Evolutionary conservation across 495 filamentous ascomycete genomes (phyloP).

Genomic region (Neurospora pannonica): DNA sequence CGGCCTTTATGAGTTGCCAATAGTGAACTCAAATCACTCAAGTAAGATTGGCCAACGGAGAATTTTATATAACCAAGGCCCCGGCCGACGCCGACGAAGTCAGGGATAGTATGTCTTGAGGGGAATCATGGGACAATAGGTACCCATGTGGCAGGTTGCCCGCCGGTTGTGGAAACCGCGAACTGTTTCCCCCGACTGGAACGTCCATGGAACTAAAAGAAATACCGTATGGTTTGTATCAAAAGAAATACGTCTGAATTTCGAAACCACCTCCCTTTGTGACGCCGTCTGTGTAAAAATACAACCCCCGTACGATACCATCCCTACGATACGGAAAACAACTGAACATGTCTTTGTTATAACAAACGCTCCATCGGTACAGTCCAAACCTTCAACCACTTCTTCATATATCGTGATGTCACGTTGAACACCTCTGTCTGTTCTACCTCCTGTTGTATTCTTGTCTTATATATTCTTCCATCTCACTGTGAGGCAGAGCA

Average conservation of each 20-base stretch:
- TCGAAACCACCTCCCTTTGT: background rate
- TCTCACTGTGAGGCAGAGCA: background rate
- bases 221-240: background rate
- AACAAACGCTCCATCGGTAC: background rate
- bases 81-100: background rate
- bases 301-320: background rate
- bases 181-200: background rate
- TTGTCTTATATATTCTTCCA: background rate
- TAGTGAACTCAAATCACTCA: background rate
- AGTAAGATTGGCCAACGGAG: background rate
- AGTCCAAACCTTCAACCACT: background rate
- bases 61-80: background rate
- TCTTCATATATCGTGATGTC: background rate
- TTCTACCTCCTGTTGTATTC: background rate
- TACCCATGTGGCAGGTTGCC: background rate
- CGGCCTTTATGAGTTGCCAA: background rate
- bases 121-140: background rate
- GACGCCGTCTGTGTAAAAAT: background rate
- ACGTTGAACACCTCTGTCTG: background rate
- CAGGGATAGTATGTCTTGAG: background rate
- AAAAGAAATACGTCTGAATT: background rate
- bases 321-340: background rate
- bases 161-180: background rate
- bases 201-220: background rate
- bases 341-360: background rate